Conservation (phyloP, 2,329 filamentous ascomycete species). For the Aspergillus quadricinctus region DNA sequence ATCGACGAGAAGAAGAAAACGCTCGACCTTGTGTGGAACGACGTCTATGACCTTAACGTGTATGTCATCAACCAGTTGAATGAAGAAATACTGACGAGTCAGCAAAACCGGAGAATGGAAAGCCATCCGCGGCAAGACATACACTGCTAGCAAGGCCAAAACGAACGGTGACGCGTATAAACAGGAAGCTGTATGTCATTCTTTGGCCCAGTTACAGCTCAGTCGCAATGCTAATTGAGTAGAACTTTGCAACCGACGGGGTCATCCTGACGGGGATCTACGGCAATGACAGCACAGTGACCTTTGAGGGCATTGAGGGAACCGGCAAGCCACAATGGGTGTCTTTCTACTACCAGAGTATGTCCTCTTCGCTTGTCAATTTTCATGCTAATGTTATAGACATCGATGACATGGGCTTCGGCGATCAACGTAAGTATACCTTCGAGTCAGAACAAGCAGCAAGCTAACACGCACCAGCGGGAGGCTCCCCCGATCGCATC, state of each 20-base stretch:
- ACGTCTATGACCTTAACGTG: conserved; percentile 54
- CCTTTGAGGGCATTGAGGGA: conserved; percentile 48
- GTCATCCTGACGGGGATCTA: conserved; percentile 51
- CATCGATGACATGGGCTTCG: conserved; percentile 22
- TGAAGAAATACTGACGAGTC: background rate
- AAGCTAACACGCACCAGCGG: conserved; percentile 27
- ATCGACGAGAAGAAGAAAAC: conserved; percentile 52
- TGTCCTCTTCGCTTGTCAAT: background rate
- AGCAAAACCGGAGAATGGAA: conserved; percentile 47
- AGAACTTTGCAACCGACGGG: conserved; percentile 46
- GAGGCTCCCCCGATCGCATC: conserved; percentile 56
- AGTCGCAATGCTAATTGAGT: background rate
- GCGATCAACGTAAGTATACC: conserved; percentile 18
- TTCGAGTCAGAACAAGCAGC: background rate
- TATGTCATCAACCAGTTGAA: conserved; percentile 6
- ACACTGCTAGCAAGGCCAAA: conserved; percentile 44
- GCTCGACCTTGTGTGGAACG: conserved; percentile 50
- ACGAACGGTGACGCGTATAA: conserved; percentile 48
- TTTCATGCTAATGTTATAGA: conserved; percentile 8
- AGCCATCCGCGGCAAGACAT: conserved; percentile 46
- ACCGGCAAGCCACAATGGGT: conserved; percentile 53
- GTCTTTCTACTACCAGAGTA: conserved; percentile 54
- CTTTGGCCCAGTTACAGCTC: background rate
- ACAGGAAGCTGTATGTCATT: conserved; percentile 45
- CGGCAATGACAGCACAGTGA: conserved; percentile 53